phyloP scores from a whole-genome alignment of 2,329 filamentous ascomycete species.

The Rhexocercosporidium sp. region DNA sequence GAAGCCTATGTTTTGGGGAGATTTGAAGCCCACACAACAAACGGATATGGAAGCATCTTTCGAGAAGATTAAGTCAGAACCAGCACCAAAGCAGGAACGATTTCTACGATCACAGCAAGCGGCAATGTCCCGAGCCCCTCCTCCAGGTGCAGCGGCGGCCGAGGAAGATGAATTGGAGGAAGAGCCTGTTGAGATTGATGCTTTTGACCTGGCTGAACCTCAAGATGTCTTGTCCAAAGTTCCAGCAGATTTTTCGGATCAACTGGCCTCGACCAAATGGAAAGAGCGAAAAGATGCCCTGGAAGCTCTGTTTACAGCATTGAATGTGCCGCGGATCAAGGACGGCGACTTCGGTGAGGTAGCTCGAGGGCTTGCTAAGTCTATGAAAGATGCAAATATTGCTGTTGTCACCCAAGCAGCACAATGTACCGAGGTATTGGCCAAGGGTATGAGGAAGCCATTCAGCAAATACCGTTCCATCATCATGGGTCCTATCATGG shows the following conservation, averaged over 20 bases:
- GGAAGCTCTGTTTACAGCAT: constrained; percentile 75
- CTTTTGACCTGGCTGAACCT: constrained; percentile 81
- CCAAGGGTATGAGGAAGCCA: constrained; percentile 78
- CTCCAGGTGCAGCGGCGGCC: constrained; percentile 59
- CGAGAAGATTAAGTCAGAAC: constrained; percentile 88
- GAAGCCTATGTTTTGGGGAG: constrained; percentile 97
- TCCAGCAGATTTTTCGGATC: constrained; percentile 81
- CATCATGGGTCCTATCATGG: constrained; percentile 89
- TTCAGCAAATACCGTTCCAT: constrained; percentile 82
- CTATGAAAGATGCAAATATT: constrained; percentile 99
- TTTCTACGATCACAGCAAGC: constrained; percentile 89
- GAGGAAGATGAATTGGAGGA: constrained; percentile 63
- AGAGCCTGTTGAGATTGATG: constrained; percentile 73
- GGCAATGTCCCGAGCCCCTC: constrained; percentile 73
- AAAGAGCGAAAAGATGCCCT: constrained; percentile 96
- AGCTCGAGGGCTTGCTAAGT: constrained; percentile 83
- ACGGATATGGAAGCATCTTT: constrained; percentile 92
- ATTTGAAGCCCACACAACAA: constrained; percentile 94
- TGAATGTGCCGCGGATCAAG: constrained; percentile 91
- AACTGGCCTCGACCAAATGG: constrained; percentile 91
- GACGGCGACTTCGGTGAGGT: constrained; percentile 89
- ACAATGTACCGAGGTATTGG: constrained; percentile 87
- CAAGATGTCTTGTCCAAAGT: constrained; percentile 85
- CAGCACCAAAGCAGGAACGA: constrained; percentile 86
- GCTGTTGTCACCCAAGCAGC: constrained; percentile 92